Conservation (phyloP, 1,139 yeast species). For the Taphrina confusa region DNA sequence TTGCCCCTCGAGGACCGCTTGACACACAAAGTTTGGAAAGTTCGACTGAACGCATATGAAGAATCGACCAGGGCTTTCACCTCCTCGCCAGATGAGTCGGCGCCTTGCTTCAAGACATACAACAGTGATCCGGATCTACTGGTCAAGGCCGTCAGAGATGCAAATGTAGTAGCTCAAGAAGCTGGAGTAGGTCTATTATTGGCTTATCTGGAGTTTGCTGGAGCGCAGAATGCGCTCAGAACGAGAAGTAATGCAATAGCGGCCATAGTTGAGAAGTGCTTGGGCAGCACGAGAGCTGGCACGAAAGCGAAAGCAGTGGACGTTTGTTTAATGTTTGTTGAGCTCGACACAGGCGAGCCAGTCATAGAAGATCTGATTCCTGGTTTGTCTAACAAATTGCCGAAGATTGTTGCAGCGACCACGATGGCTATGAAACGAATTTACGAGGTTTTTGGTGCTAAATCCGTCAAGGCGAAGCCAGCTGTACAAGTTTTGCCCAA, state of each 20-base stretch:
- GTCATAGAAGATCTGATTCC: slow-evolving; percentile 71
- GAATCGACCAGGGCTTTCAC: slow-evolving; percentile 61
- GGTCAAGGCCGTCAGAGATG: slow-evolving; percentile 65
- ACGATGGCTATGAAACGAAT: slow-evolving; percentile 59
- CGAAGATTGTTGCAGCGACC: slow-evolving; percentile 76
- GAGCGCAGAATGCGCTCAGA: slow-evolving; percentile 48
- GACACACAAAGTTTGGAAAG: slow-evolving; percentile 86
- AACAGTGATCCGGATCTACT: slow-evolving; percentile 55
- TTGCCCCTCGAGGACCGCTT: slow-evolving; percentile 69
- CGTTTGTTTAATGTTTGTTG: slow-evolving; percentile 63
- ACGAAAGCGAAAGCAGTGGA: slow-evolving; percentile 70
- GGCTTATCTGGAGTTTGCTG: slow-evolving; percentile 64
- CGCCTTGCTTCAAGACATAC: slow-evolving; percentile 57
- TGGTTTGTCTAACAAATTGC: slow-evolving; percentile 61
- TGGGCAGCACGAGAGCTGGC: slow-evolving; percentile 72
- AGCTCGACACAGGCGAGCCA: slow-evolving; percentile 64
- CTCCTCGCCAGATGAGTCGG: slow-evolving; percentile 58
- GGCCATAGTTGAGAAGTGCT: slow-evolving; percentile 61
- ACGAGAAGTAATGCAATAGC: slow-evolving; percentile 36
- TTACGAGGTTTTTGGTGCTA: slow-evolving; percentile 69
- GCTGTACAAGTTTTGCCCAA: slow-evolving; percentile 64
- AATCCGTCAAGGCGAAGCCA: slow-evolving; percentile 61
- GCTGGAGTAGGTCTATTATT: slow-evolving; percentile 63
- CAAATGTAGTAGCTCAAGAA: slow-evolving; percentile 92
- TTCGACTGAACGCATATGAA: slow-evolving; percentile 75